phyloP scores from a whole-genome alignment of 176 grass and related monocot genomes.

The Elymus sibiricus region DNA sequence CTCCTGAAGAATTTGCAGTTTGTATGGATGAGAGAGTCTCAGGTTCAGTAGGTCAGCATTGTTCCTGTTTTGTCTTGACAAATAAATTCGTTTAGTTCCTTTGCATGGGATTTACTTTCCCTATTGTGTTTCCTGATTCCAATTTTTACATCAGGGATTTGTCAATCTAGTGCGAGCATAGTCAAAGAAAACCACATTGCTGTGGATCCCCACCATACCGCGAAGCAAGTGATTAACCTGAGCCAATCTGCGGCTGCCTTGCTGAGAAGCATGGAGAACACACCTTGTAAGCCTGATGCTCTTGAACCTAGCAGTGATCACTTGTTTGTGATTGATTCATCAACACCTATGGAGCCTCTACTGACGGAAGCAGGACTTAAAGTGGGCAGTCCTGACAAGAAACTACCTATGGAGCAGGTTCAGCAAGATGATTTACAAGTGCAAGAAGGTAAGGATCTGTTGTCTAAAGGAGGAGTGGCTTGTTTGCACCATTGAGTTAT shows the following conservation, averaged over 20 bases:
- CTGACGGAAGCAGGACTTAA: background rate
- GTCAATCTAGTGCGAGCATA: background rate
- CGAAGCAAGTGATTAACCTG: background rate
- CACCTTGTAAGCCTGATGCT: background rate
- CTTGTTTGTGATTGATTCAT: background rate
- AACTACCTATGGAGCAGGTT: background rate
- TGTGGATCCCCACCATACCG: background rate
- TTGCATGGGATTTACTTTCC: background rate
- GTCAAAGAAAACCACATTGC: constrained; percentile 22
- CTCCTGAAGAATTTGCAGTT: background rate
- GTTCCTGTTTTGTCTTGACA: background rate
- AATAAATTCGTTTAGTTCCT: background rate
- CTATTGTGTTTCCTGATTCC: background rate
- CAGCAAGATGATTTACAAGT: constrained; percentile 14
- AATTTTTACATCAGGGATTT: background rate
- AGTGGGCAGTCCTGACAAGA: background rate
- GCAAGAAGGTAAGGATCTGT: constrained; percentile 20
- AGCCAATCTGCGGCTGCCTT: background rate
- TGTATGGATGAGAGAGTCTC: background rate
- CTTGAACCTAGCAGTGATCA: constrained; percentile 3
- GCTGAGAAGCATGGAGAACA: constrained; percentile 22
- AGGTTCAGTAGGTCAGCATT: background rate
- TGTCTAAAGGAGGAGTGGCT: background rate
- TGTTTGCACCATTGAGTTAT: background rate
- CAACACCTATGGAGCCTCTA: background rate